Percentiles rank a stretch among this genome's conserved stretches.
These are phyloP conservation scores for Penicillium steckii DNA, from an alignment of 495 filamentous ascomycete species.

Conservation along the genomic window DNA sequence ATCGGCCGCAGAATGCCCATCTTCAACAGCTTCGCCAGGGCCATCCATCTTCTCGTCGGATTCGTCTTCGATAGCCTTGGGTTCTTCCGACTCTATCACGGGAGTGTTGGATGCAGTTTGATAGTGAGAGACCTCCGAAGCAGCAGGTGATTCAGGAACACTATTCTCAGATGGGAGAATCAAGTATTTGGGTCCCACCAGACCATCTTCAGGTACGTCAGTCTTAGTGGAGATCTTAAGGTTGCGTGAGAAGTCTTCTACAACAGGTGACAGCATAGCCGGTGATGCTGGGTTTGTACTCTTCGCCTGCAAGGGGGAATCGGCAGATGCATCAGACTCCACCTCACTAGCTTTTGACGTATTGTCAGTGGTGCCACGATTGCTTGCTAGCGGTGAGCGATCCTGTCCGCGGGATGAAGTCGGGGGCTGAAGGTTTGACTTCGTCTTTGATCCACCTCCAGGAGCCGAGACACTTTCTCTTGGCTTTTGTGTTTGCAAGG, in stretches of 20 bases:
- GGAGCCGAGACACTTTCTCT: conserved; percentile 25
- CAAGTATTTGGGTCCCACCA: conserved; percentile 24
- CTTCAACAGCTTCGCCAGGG: conserved; percentile 23
- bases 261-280: conserved; percentile 29
- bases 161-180: conserved; percentile 16
- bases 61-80: conserved; percentile 15
- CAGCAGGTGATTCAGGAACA: conserved; percentile 31
- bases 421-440: conserved; percentile 28
- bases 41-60: conserved; percentile 19
- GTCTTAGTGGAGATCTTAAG: conserved; percentile 15
- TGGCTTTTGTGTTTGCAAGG: conserved; percentile 23
- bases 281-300: conserved; percentile 18
- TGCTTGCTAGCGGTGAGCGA: conserved; percentile 51
- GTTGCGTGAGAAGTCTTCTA: conserved; percentile 31
- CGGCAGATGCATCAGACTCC: conserved; percentile 19
- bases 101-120: conserved; percentile 50
- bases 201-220: conserved; percentile 19
- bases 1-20: conserved; percentile 54
- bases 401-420: conserved; percentile 30
- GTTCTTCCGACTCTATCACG: conserved; percentile 32
- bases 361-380: conserved; percentile 48
- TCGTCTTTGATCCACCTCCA: conserved; percentile 20
- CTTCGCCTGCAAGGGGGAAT: conserved; percentile 23
- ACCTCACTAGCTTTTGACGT: conserved; percentile 15
- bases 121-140: conserved; percentile 43